Evolutionary conservation across 192 early-diverging fungal species (phyloP).

Genomic region (Entomortierella beljakovae): DNA sequence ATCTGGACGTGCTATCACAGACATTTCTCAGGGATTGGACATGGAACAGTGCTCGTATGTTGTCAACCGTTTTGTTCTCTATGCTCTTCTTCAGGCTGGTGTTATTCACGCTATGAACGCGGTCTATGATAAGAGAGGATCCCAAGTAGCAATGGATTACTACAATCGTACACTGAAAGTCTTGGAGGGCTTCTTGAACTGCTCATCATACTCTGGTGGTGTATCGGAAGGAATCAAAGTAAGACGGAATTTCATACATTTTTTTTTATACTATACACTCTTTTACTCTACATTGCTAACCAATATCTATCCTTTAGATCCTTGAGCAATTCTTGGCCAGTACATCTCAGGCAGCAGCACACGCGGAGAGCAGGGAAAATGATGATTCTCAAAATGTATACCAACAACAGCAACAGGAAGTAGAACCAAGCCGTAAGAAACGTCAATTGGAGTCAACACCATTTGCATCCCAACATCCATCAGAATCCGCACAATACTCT

Average conservation of each 20-base stretch:
- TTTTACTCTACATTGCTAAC: neutral
- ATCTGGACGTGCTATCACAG: slow-evolving; percentile 53
- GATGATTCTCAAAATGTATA: slow-evolving; percentile 8
- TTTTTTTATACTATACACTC: too few relatives aligned
- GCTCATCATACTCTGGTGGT: slow-evolving; percentile 42
- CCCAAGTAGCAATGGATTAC: slow-evolving; percentile 48
- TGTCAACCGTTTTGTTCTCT: slow-evolving; percentile 47
- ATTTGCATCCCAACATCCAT: neutral
- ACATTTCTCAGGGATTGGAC: slow-evolving; percentile 41
- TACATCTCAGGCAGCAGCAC: slow-evolving; percentile 38
- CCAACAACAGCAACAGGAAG: slow-evolving; percentile 16
- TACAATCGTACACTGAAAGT: slow-evolving; percentile 42
- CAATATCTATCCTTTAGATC: slow-evolving; percentile 24
- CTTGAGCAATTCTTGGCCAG: slow-evolving; percentile 48
- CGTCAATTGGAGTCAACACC: slow-evolving; percentile 26
- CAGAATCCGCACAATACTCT: slow-evolving; percentile 16
- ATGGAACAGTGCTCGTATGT: slow-evolving; percentile 54
- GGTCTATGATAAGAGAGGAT: slow-evolving; percentile 51
- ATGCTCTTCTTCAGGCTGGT: slow-evolving; percentile 47
- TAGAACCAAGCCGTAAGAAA: slow-evolving; percentile 39
- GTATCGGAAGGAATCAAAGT: slow-evolving; percentile 51
- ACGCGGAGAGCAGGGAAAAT: slow-evolving; percentile 12
- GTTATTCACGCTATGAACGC: slow-evolving; percentile 54
- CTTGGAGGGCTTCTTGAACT: slow-evolving; percentile 36
- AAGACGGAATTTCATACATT: neutral